Conservation (phyloP, 129 eudicot genomes). For the Solidago caesia region DNA sequence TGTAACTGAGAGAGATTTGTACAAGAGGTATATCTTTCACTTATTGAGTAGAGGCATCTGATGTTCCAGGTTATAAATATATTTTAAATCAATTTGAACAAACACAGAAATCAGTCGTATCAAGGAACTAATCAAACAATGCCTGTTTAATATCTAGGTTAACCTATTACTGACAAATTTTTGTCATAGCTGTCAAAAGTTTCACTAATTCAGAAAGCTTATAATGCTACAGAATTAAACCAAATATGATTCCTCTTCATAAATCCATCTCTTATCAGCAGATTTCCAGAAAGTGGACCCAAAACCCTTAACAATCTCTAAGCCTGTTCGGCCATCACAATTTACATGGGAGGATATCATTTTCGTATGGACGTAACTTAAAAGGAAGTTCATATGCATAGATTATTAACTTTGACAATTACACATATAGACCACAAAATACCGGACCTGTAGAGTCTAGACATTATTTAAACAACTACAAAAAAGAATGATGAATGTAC, state of each 20-base stretch:
- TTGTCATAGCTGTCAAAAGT: not conserved
- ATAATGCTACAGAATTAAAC: not conserved
- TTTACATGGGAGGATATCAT: not conserved
- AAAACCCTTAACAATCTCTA: not conserved
- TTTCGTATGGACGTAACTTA: not conserved
- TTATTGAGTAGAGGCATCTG: too few relatives aligned
- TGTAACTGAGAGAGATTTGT: too few relatives aligned
- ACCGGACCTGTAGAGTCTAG: not conserved
- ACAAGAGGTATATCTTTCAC: too few relatives aligned
- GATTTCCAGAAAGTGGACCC: not conserved
- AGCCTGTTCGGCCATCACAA: not conserved
- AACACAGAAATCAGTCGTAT: too few relatives aligned
- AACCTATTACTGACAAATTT: too few relatives aligned
- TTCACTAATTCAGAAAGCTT: not conserved
- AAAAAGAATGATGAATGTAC: conserved; percentile 10
- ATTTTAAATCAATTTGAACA: too few relatives aligned
- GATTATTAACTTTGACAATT: not conserved
- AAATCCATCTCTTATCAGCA: not conserved
- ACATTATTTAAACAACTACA: conserved; percentile 1
- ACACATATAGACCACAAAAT: not conserved
- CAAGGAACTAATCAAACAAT: too few relatives aligned
- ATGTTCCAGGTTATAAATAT: too few relatives aligned
- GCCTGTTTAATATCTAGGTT: too few relatives aligned
- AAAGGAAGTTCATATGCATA: not conserved
- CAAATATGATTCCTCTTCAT: not conserved